phyloP scores from a whole-genome alignment of 139 green algal species.

The Pedinophyceae sp. region DNA sequence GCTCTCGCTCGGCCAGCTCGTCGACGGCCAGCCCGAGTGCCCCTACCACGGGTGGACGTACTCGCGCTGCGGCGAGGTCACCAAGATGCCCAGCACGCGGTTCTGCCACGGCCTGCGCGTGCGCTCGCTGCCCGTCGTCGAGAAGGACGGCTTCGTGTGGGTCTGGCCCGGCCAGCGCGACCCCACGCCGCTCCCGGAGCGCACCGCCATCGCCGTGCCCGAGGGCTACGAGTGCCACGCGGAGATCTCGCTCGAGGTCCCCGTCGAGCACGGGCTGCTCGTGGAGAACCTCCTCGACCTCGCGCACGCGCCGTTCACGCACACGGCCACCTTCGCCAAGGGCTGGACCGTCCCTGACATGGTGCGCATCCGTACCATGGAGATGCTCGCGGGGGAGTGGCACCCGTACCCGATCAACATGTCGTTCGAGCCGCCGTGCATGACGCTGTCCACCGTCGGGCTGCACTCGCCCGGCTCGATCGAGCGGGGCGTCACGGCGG shows the following conservation, averaged over 20 bases:
- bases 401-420: constrained; percentile 98
- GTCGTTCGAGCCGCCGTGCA: constrained; percentile 86
- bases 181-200: constrained; percentile 15
- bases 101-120: constrained; percentile 58
- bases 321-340: constrained; percentile 52
- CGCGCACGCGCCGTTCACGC: constrained; percentile 95
- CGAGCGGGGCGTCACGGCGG: constrained; percentile 35
- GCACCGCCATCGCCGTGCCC: constrained; percentile 34
- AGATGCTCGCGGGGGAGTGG: constrained; percentile 63
- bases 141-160: constrained; percentile 89
- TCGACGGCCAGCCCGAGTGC: constrained; percentile 48
- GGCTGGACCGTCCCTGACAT: constrained; percentile 87
- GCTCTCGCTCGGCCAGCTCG: constrained; percentile 62
- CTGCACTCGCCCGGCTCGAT: constrained; percentile 81
- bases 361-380: constrained; percentile 47
- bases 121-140: constrained; percentile 44
- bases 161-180: constrained; percentile 57
- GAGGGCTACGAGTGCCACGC: constrained; percentile 64
- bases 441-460: constrained; percentile 74
- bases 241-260: constrained; percentile 81
- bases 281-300: constrained; percentile 98
- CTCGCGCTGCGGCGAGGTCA: constrained; percentile 54
- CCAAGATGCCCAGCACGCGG: constrained; percentile 78
- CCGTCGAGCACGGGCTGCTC: constrained; percentile 93
- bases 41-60: constrained; percentile 93